A percentile compares a stretch with the other conserved stretches of the same genome.
phyloP scores from a whole-genome alignment of 164 flowering plant species.

The Magnolia sinica region DNA sequence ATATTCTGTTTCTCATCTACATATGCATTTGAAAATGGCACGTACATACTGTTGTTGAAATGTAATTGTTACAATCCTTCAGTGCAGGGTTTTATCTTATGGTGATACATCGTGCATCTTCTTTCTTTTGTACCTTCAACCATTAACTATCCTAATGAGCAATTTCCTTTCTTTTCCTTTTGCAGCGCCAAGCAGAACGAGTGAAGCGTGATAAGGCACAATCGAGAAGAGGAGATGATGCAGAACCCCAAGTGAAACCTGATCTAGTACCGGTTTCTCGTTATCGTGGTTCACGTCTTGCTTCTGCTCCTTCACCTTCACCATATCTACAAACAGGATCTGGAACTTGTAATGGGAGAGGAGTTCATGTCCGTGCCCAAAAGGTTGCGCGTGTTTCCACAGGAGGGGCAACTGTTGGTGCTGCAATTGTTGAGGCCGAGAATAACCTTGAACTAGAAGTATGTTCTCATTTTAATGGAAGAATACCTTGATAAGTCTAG shows the following conservation, averaged over 20 bases:
- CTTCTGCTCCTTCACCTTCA: slow-evolving; percentile 68
- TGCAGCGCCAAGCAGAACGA: slow-evolving; percentile 83
- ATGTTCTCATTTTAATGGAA: slow-evolving; percentile 35
- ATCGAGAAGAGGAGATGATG: slow-evolving; percentile 74
- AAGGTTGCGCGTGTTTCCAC: slow-evolving; percentile 60
- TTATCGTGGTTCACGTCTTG: slow-evolving; percentile 81
- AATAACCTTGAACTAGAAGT: slow-evolving; percentile 68
- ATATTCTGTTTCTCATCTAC: background rate
- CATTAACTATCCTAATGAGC: background rate
- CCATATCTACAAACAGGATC: slow-evolving; percentile 49
- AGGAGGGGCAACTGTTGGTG: slow-evolving; percentile 63
- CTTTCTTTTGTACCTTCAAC: background rate
- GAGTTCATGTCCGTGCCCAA: slow-evolving; percentile 27
- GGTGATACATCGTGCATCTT: background rate
- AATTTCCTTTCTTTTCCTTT: background rate
- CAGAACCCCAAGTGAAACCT: slow-evolving; percentile 55
- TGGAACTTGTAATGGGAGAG: slow-evolving; percentile 23
- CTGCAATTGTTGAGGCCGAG: slow-evolving; percentile 98
- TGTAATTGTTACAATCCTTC: background rate
- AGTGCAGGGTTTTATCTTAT: background rate
- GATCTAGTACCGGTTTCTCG: slow-evolving; percentile 71
- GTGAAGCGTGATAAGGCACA: slow-evolving; percentile 81
- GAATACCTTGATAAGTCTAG: slow-evolving; percentile 23
- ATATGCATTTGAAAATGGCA: background rate
- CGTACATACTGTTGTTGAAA: background rate